These are phyloP conservation scores for Coccomyxa sp. DNA, from an alignment of 139 green algal species.

Conservation along the genomic window DNA sequence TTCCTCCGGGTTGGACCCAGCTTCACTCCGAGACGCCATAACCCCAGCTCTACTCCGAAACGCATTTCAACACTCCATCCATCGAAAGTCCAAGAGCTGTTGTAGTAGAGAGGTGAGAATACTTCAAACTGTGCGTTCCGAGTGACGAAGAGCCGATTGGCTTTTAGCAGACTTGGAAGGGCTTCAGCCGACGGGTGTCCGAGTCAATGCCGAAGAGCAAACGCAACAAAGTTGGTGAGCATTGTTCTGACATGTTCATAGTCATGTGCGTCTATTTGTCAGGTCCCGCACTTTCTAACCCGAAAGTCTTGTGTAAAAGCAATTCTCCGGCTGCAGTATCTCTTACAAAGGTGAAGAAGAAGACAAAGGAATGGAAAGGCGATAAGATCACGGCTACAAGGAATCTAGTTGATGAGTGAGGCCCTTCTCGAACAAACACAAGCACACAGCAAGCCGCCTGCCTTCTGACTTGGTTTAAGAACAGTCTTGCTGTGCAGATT, in stretches of 20 bases:
- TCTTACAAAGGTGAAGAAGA: slow-evolving; percentile 94
- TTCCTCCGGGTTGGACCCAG: too few relatives aligned
- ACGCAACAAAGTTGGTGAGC: slow-evolving; percentile 77
- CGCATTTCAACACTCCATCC: too few relatives aligned
- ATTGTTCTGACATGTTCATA: neutral
- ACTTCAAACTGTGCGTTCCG: too few relatives aligned
- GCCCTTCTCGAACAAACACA: neutral
- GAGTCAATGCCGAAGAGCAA: slow-evolving; percentile 94
- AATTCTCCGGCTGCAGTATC: slow-evolving; percentile 39
- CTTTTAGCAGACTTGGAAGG: neutral
- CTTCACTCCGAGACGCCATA: too few relatives aligned
- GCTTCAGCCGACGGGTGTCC: too few relatives aligned
- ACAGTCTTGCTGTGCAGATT: slow-evolving; percentile 45
- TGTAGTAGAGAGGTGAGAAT: too few relatives aligned
- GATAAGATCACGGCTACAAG: slow-evolving; percentile 71
- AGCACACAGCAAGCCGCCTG: neutral
- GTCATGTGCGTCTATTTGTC: too few relatives aligned
- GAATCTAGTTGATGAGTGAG: slow-evolving; percentile 73
- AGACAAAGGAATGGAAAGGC: slow-evolving; percentile 88
- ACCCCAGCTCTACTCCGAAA: too few relatives aligned
- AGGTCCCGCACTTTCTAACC: too few relatives aligned
- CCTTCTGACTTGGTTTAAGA: neutral
- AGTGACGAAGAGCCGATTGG: too few relatives aligned
- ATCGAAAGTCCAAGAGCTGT: too few relatives aligned
- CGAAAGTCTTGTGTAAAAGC: neutral